Evolutionary conservation across 106 monocot species (phyloP), one percentile per base, ranked within the genome.

Genomic region (Cymbidium sinense): DNA sequence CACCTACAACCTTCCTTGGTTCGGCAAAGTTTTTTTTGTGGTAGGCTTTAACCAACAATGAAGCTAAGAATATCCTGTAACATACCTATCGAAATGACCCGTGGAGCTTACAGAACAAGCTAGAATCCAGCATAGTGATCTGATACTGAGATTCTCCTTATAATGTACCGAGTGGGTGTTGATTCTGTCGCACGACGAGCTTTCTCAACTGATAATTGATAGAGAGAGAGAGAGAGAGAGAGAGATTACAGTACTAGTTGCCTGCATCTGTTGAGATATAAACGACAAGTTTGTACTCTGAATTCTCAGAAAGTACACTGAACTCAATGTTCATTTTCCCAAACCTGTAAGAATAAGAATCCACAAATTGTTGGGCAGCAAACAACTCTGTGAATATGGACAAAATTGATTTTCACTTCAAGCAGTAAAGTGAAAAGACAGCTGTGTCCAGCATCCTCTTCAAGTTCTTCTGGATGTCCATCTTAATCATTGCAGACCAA

Each of bases 291-390:
- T n/a, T 27, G 61, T 61, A 9, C 5, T 9, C 61, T 15, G 7
- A 25, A 25, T 5, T 61, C 25, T 25, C 7, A 61, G 0, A 5
- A 69, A 69, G 69, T 69, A 69, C 69, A 5, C 69, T 4, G 18
- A 33, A 12, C 61, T 23, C 1, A 61, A 61, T 61, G 61, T 61
- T 25, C 34, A 34, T 69, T 7, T 33, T 69, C 15, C 69, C 69
- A 69, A 69, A 69, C 61, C 61, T 23, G 61, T 25, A 69, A 69
- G 69, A 69, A 69, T 69, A 69, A 69, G 69, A 69, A 69, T 69
- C 69, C 34, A 69, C 33, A 69, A 31, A 33, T 69, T 69, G 69
- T 33, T 69, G 33, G 34, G 2, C 27, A 69, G 69, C 33, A 69
- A 31, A 69, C 2, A 28, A 31, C 69, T 69, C 69, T 15, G 10